These are phyloP conservation scores for Dalbergia oliveri DNA, from an alignment of 306 rosid species.

Conservation along the genomic window DNA sequence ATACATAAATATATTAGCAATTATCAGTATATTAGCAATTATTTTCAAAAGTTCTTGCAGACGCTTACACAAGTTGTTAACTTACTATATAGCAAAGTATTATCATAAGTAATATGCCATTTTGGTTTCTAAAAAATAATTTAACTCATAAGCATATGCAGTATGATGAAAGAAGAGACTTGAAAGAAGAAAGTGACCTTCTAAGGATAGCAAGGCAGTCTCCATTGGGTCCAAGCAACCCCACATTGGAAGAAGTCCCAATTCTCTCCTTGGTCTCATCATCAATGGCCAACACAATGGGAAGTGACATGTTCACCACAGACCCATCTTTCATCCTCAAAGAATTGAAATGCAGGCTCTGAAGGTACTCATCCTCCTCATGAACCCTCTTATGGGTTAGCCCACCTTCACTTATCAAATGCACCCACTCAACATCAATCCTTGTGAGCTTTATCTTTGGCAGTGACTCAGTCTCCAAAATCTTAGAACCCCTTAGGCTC, in stretches of 20 bases:
- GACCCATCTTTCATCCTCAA: conserved; percentile 70
- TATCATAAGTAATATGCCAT: background rate
- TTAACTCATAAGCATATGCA: background rate
- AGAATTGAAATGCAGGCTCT: conserved; percentile 90
- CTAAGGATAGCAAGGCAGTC: conserved; percentile 75
- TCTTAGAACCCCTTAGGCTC: conserved; percentile 53
- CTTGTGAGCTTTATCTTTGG: conserved; percentile 68
- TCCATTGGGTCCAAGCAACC: conserved; percentile 75
- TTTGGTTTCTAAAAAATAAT: background rate
- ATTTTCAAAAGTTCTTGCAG: too few relatives aligned
- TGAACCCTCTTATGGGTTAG: conserved; percentile 91
- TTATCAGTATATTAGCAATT: too few relatives aligned
- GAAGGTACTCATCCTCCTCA: conserved; percentile 92
- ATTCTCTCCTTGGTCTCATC: conserved; percentile 69
- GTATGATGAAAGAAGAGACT: background rate
- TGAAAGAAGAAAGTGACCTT: conserved; percentile 57
- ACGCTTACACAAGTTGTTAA: too few relatives aligned
- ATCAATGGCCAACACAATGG: conserved; percentile 85
- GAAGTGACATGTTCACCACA: conserved; percentile 90
- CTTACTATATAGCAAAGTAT: background rate
- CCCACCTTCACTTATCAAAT: conserved; percentile 90
- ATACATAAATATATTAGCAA: too few relatives aligned
- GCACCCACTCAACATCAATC: conserved; percentile 95
- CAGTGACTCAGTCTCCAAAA: conserved; percentile 64
- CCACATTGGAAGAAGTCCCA: conserved; percentile 69